A percentile compares a stretch with the other conserved stretches of the same genome.
Evolutionary conservation across 352 stramenopile species (phyloP).

Genomic region (Lagenidium giganteum): DNA sequence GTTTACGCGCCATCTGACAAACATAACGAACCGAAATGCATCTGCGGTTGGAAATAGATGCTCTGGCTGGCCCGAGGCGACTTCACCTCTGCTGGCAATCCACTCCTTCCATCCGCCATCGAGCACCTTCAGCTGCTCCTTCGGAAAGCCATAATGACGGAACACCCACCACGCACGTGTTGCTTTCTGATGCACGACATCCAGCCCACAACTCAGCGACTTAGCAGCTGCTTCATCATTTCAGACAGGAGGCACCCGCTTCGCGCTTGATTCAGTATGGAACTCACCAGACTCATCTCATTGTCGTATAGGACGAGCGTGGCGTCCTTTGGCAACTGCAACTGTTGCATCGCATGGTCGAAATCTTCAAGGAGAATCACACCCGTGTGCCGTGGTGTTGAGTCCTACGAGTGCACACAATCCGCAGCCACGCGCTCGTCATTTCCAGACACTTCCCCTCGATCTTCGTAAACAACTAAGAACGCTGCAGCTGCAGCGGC

Average conservation of each 20-base stretch:
- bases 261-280: too few relatives aligned
- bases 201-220: not conserved
- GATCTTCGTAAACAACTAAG: not conserved
- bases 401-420: conserved; percentile 12
- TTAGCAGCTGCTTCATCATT: not conserved
- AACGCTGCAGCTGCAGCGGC: not conserved
- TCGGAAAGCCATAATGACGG: conserved; percentile 64
- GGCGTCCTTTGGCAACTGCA: conserved; percentile 37
- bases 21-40: too few relatives aligned
- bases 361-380: conserved; percentile 42
- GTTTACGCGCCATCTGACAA: conserved; percentile 2
- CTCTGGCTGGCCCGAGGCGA: conserved; percentile 23
- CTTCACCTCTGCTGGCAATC: conserved; percentile 34
- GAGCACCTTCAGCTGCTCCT: conserved; percentile 71
- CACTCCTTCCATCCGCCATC: conserved; percentile 71
- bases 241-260: too few relatives aligned
- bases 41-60: not conserved
- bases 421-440: not conserved
- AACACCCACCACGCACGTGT: conserved; percentile 81
- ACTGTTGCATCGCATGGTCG: conserved; percentile 27
- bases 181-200: conserved; percentile 27
- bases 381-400: conserved; percentile 30
- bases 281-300: conserved; percentile 46
- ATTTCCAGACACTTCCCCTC: not conserved
- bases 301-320: conserved; percentile 83